These are phyloP conservation scores for Leishmania arabica DNA, from an alignment of 208 protist species.

Conservation along the genomic window DNA sequence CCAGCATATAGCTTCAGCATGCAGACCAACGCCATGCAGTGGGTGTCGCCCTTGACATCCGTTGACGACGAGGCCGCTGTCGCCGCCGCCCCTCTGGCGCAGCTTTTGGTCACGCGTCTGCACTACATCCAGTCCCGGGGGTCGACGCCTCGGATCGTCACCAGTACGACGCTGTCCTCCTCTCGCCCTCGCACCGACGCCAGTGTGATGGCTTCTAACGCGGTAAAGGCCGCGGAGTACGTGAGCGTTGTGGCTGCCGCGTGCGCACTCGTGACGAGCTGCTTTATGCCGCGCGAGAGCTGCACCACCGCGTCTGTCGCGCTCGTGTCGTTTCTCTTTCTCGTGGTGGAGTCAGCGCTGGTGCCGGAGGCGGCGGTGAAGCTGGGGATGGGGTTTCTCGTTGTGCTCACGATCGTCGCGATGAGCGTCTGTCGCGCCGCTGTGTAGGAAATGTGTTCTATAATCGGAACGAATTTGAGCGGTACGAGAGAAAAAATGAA, in stretches of 20 bases:
- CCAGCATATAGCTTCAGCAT: conserved; percentile 68
- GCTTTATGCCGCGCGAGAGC: conserved; percentile 59
- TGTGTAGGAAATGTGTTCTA: background rate
- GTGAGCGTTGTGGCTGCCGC: conserved; percentile 45
- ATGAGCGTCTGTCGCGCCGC: conserved; percentile 32
- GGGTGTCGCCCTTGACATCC: conserved; percentile 13
- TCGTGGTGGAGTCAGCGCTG: conserved; percentile 44
- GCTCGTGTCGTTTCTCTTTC: conserved; percentile 41
- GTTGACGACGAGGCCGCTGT: background rate
- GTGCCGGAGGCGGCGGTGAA: conserved; percentile 26
- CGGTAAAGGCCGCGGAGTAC: conserved; percentile 25
- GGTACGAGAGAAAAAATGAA: background rate
- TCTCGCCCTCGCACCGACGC: conserved; percentile 10
- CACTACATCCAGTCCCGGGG: conserved; percentile 22
- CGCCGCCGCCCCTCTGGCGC: conserved; percentile 28
- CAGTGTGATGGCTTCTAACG: background rate
- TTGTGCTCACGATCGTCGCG: conserved; percentile 36
- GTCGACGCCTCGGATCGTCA: background rate
- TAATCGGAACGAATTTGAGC: no score
- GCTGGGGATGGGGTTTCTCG: conserved; percentile 50
- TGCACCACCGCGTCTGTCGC: conserved; percentile 39
- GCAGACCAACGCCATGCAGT: conserved; percentile 28
- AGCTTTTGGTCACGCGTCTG: conserved; percentile 36
- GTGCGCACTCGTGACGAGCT: conserved; percentile 44
- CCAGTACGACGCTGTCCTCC: conserved; percentile 7